A percentile compares a stretch with the other conserved stretches of the same genome.
Conservation (phyloP, 2,329 filamentous ascomycete species). For the Colletotrichum spinosum region DNA sequence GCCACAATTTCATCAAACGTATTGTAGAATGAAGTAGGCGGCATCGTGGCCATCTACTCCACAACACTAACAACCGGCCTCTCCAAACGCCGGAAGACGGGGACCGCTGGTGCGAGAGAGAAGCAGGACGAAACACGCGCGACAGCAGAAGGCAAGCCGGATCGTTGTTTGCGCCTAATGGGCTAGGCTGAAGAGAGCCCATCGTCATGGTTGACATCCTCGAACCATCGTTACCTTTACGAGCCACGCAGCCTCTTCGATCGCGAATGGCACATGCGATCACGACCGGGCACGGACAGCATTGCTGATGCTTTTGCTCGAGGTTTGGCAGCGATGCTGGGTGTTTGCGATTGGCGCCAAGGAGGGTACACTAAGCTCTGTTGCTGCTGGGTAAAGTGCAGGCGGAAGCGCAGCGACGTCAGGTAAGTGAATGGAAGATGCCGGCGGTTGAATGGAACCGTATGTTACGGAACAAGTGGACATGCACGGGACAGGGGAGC, state of each 20-base stretch:
- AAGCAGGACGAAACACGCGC: slow-evolving; percentile 25
- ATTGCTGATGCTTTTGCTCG: slow-evolving; percentile 18
- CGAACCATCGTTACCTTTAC: too few relatives aligned
- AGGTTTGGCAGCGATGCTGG: not conserved
- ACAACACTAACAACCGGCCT: slow-evolving; percentile 14
- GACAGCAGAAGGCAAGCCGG: not conserved
- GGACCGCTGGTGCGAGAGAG: slow-evolving; percentile 30
- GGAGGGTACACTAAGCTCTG: not conserved
- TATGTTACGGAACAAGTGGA: slow-evolving; percentile 30
- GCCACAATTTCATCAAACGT: slow-evolving; percentile 21
- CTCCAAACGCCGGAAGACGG: slow-evolving; percentile 18
- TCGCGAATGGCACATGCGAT: slow-evolving; percentile 29
- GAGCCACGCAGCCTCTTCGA: not conserved
- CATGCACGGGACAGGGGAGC: not conserved
- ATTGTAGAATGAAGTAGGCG: slow-evolving; percentile 16
- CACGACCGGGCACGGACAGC: slow-evolving; percentile 9
- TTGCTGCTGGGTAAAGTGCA: not conserved
- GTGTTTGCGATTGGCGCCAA: not conserved
- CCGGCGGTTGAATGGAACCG: slow-evolving; percentile 5
- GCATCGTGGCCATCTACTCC: not conserved
- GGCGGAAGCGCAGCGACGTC: not conserved
- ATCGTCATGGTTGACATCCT: slow-evolving; percentile 7
- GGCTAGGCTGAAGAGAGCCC: not conserved
- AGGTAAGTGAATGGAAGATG: slow-evolving; percentile 1
- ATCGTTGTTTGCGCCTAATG: slow-evolving; percentile 10